phyloP scores from a whole-genome alignment of 768 basidiomycete genomes.

The Hericium coralloides region DNA sequence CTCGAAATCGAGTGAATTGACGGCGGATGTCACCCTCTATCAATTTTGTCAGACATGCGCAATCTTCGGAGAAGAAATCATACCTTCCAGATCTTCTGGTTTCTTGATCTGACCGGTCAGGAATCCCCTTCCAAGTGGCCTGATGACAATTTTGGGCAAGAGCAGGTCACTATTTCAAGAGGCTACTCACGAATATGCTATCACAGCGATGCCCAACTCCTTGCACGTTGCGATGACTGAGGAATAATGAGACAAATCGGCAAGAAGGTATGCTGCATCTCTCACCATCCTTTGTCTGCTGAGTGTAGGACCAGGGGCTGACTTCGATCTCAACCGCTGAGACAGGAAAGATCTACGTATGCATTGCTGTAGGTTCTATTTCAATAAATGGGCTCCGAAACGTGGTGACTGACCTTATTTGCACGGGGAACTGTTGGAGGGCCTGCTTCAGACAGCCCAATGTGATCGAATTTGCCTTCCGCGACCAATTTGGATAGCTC shows the following conservation, averaged over 20 bases:
- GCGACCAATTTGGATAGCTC: constrained; percentile 34
- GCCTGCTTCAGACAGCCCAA: constrained; percentile 47
- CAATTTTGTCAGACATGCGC: constrained; percentile 4
- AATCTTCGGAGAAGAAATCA: not conserved
- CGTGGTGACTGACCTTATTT: constrained; percentile 22
- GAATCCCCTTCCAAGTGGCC: constrained; percentile 41
- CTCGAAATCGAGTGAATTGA: constrained; percentile 25
- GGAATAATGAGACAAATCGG: not conserved
- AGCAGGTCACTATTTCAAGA: not conserved
- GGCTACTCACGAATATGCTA: constrained; percentile 36
- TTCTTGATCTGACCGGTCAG: constrained; percentile 39
- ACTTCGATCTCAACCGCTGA: constrained; percentile 59
- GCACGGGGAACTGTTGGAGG: constrained; percentile 34
- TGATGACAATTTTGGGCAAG: not conserved
- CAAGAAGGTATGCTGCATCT: not conserved
- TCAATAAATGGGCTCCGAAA: not conserved
- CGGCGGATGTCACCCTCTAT: constrained; percentile 28
- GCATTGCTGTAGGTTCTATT: not conserved
- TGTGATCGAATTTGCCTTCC: constrained; percentile 48
- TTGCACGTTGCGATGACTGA: constrained; percentile 40
- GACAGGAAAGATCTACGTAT: constrained; percentile 33
- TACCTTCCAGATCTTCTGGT: constrained; percentile 11
- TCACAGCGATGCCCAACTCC: constrained; percentile 43
- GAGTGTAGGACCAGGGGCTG: constrained; percentile 50
- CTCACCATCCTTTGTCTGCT: constrained; percentile 35